Percentiles rank a stretch among this genome's conserved stretches.
Evolutionary conservation across 192 early-diverging fungal genomes (phyloP).

Genomic region (Entomortierella lignicola): DNA sequence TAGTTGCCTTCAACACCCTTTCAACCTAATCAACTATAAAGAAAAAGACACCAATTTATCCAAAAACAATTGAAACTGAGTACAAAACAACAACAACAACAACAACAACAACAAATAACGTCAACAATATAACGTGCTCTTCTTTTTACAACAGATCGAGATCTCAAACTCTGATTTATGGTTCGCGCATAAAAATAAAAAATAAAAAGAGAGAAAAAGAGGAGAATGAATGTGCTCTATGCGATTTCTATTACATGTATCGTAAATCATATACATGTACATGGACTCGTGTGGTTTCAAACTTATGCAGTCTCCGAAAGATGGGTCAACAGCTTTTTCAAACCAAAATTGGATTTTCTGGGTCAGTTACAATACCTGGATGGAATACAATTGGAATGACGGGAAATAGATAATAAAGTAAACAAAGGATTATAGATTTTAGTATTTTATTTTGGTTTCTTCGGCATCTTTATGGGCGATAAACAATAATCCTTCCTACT

Average conservation of each 20-base stretch:
- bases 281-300: neutral
- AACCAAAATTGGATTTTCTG: constrained; percentile 67
- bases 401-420: neutral
- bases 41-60: neutral
- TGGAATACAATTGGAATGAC: neutral
- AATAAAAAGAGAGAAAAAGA: constrained; percentile 6
- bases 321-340: constrained; percentile 65
- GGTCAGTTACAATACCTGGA: constrained; percentile 59
- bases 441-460: too few relatives aligned
- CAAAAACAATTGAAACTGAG: neutral
- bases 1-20: too few relatives aligned
- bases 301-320: constrained; percentile 51
- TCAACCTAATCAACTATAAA: too few relatives aligned
- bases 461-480: too few relatives aligned
- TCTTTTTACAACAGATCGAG: too few relatives aligned
- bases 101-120: neutral
- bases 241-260: neutral
- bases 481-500: too few relatives aligned
- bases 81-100: too few relatives aligned
- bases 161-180: too few relatives aligned
- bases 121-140: too few relatives aligned
- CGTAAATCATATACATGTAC: neutral
- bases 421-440: neutral
- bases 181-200: too few relatives aligned
- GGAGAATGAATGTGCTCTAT: too few relatives aligned